phyloP scores from a whole-genome alignment of 2,329 filamentous ascomycete species.

The Cadophora gregata region DNA sequence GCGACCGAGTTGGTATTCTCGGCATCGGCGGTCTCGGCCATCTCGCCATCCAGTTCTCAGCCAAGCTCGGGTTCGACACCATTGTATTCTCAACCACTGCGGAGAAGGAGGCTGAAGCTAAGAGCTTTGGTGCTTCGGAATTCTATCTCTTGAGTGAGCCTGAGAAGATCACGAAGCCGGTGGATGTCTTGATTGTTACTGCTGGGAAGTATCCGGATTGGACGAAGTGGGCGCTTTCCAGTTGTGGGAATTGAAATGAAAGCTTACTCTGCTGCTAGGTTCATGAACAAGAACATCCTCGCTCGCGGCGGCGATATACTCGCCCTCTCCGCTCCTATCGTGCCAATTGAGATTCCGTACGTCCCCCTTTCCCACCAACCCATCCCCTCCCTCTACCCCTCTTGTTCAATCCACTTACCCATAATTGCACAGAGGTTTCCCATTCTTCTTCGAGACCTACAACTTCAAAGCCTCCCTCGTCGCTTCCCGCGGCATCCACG shows the following conservation, averaged over 20 bases:
- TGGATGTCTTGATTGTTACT: conserved; percentile 34
- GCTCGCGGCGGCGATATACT: conserved; percentile 55
- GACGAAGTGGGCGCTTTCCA: conserved; percentile 34
- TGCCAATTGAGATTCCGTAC: conserved; percentile 31
- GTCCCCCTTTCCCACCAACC: not conserved
- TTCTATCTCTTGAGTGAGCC: conserved; percentile 44
- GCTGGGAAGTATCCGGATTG: conserved; percentile 47
- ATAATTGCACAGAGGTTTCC: conserved; percentile 15
- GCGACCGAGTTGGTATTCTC: conserved; percentile 47
- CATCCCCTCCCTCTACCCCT: not conserved
- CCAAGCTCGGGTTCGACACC: conserved; percentile 63
- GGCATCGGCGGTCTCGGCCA: conserved; percentile 66
- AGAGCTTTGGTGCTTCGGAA: conserved; percentile 62
- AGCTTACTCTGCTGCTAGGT: not conserved
- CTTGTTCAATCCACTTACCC: not conserved
- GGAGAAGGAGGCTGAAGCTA: conserved; percentile 62
- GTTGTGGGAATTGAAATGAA: not conserved
- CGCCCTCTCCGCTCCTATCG: conserved; percentile 46
- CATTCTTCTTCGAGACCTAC: conserved; percentile 33
- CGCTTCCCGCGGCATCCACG: conserved; percentile 26
- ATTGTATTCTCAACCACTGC: conserved; percentile 65
- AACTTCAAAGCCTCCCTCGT: conserved; percentile 29
- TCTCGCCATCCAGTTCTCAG: conserved; percentile 64
- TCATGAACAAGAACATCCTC: conserved; percentile 44
- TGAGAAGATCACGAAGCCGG: conserved; percentile 30